Base-by-base conservation (phyloP, 441 rosid genomes). In the Pelargonium cotyledonis region DNA sequence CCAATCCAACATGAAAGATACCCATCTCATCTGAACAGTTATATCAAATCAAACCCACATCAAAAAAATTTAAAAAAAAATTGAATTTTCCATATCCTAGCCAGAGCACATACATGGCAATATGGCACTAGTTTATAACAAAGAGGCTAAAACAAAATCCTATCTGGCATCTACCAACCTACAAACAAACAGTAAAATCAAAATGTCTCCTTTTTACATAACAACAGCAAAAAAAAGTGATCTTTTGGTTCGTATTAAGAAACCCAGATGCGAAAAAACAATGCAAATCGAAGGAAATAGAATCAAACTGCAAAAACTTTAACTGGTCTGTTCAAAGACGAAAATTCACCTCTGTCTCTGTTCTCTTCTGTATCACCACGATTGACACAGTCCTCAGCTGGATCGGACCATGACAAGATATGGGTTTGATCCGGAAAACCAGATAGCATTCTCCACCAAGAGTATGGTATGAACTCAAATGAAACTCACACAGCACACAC, bases 361-460 rank as follows among this genome's bases (percentile, higher is more conserved):
- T 66, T 57, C 38, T 57, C 70, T 66, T 75, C 75, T 49, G 65
- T 51, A 70, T 64, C 70, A 58, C 68, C 47, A 29, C 21, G 74
- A 71, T 69, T 65, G n/a, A n/a, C n/a, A n/a, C n/a, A n/a, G n/a
- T 11, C 6, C 57, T 44, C 29, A 66, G 68, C 65, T 29, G 68
- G 81, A 81, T 79, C 83, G 72, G 69, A 76, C 63, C 64, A 21
- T 23, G 68, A 55, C 77, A 74, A 79, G 90, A 83, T 85, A 83
- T 73, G 75, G 78, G 69, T 72, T 70, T 79, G 85, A 80, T 81
- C 86, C 70, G 63, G 15, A 67, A 49, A 76, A 67, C 79, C 73
- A 65, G 10, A 23, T 14, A 75, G 49, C 77, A 72, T 68, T 68
- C 40, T 21, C 74, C 60, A 69, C 65, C 67, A 43, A 57, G 31